These are phyloP conservation scores for Pyrenophora seminiperda DNA, from an alignment of 2,329 filamentous ascomycete species.

Conservation along the genomic window DNA sequence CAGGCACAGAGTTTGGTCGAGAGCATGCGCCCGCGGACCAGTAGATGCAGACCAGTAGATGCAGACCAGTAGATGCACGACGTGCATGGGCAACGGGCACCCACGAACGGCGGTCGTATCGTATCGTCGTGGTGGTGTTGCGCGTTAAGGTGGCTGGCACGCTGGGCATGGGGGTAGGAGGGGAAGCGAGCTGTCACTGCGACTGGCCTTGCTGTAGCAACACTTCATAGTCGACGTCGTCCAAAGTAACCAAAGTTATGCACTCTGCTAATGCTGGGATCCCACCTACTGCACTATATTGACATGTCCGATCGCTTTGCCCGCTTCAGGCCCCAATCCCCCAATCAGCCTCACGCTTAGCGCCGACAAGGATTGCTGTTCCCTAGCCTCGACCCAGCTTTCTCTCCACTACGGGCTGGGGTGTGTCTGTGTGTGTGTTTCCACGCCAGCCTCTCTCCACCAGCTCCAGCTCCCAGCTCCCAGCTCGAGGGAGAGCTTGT, in stretches of 20 bases:
- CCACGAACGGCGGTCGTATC: constrained; percentile 14
- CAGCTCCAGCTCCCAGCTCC: constrained; percentile 4
- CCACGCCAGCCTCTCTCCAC: constrained; percentile 15
- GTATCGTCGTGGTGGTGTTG: constrained; percentile 5
- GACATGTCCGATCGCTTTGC: not conserved
- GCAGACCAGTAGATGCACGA: constrained; percentile 3
- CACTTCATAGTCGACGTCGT: not conserved
- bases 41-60: too few relatives aligned
- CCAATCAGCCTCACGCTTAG: constrained; percentile 11
- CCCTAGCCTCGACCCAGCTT: constrained; percentile 16
- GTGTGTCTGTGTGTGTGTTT: not conserved
- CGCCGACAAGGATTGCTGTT: constrained; percentile 22
- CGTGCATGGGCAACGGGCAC: constrained; percentile 15
- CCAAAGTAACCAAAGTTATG: not conserved
- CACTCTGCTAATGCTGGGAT: too few relatives aligned
- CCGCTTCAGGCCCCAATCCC: not conserved
- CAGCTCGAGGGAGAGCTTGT: constrained; percentile 8
- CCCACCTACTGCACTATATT: not conserved
- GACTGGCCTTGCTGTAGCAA: too few relatives aligned
- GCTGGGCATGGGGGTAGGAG: not conserved
- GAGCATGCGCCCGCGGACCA: constrained; percentile 4
- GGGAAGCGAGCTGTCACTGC: constrained; percentile 2
- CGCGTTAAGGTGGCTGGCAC: constrained; percentile 13
- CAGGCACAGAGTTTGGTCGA: constrained; percentile 4
- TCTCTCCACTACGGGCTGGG: constrained; percentile 18